Conservation (phyloP, 139 green algal species). For the Chloropicon primus region DNA sequence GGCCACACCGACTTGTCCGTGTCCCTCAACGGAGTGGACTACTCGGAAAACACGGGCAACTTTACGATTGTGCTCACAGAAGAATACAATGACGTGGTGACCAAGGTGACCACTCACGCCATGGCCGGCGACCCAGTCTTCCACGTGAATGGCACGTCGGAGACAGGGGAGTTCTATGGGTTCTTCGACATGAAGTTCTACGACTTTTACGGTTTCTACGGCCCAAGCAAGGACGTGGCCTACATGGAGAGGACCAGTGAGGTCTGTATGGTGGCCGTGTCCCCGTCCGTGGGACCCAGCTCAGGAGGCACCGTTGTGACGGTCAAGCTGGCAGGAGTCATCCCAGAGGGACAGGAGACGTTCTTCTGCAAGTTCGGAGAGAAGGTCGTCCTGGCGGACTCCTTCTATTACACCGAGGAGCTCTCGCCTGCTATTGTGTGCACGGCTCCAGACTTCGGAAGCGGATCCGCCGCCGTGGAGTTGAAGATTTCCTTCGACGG, state of each 20-base stretch:
- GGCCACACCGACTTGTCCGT: constrained; percentile 2
- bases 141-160: neutral
- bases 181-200: constrained; percentile 6
- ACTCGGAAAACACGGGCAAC: constrained; percentile 5
- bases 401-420: constrained; percentile 12
- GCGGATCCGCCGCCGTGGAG: neutral
- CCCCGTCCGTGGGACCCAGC: constrained; percentile 5
- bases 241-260: constrained; percentile 4
- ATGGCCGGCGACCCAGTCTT: neutral
- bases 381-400: constrained; percentile 9
- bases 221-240: neutral
- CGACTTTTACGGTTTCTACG: constrained; percentile 15
- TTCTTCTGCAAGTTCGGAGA: constrained; percentile 14
- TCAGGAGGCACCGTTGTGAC: constrained; percentile 6
- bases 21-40: constrained; percentile 12
- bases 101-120: neutral
- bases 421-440: neutral
- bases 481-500: neutral
- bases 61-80: constrained; percentile 10
- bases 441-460: neutral
- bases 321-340: constrained; percentile 7
- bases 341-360: constrained; percentile 7
- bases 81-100: neutral
- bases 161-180: constrained; percentile 4
- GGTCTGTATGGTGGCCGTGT: constrained; percentile 2